Conservation (phyloP, 139 green algal species). For the Auxenochlorella protothecoides region DNA sequence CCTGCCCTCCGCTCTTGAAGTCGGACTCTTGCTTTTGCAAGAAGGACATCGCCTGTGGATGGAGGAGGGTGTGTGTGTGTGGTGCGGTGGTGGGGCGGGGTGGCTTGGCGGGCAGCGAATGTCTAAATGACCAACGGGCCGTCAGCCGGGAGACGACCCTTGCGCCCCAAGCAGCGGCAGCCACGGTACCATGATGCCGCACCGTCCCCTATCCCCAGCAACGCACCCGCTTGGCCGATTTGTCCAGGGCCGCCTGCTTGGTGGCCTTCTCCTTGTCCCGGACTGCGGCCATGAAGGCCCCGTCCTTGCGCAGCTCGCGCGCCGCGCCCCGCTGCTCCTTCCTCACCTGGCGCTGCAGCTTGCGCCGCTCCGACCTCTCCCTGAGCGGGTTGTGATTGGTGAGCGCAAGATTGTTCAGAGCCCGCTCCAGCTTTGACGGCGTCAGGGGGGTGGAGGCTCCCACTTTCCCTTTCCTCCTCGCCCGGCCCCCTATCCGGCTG, state of each 20-base stretch:
- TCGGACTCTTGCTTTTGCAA: conserved; percentile 74
- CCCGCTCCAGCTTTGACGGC: too few relatives aligned
- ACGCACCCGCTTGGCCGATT: not conserved
- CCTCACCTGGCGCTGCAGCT: conserved; percentile 52
- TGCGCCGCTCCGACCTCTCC: conserved; percentile 41
- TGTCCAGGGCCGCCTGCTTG: conserved; percentile 22
- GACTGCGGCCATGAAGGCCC: conserved; percentile 57
- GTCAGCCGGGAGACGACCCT: not conserved
- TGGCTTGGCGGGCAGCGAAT: too few relatives aligned
- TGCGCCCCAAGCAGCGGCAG: not conserved
- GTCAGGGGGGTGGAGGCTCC: too few relatives aligned
- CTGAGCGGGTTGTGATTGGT: conserved; percentile 11
- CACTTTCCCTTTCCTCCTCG: too few relatives aligned
- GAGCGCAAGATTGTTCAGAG: too few relatives aligned
- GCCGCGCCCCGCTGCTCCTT: conserved; percentile 62
- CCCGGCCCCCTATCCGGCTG: too few relatives aligned
- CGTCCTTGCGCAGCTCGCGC: conserved; percentile 86
- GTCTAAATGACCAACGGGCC: too few relatives aligned
- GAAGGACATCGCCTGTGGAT: conserved; percentile 39
- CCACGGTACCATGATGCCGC: too few relatives aligned
- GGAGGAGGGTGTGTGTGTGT: too few relatives aligned
- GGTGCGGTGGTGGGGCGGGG: too few relatives aligned
- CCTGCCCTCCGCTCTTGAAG: conserved; percentile 74
- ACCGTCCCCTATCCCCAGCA: too few relatives aligned
- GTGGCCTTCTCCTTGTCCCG: conserved; percentile 30